These are phyloP conservation scores for Pichia thaimueangensis DNA, from an alignment of 805 yeast species.

Conservation along the genomic window DNA sequence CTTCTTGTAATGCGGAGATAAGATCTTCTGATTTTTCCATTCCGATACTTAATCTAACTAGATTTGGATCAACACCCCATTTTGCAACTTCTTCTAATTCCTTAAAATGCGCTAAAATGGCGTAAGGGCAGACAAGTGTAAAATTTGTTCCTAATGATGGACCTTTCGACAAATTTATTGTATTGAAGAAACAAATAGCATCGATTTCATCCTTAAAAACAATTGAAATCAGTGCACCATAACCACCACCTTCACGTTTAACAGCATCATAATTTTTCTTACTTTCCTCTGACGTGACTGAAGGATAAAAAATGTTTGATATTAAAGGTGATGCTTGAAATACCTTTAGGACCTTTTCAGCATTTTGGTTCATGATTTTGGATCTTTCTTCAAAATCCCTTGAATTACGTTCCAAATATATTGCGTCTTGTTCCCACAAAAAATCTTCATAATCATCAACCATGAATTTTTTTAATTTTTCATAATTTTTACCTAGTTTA, in stretches of 20 bases:
- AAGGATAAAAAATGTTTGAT: conserved; percentile 68
- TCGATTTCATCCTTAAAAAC: conserved; percentile 57
- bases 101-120: conserved; percentile 76
- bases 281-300: conserved; percentile 36
- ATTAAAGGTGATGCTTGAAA: conserved; percentile 48
- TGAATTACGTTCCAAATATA: conserved; percentile 85
- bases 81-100: conserved; percentile 73
- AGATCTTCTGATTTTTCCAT: conserved; percentile 65
- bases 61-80: conserved; percentile 76
- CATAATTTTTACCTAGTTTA: conserved; percentile 49
- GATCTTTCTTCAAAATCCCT: conserved; percentile 76
- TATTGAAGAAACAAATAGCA: conserved; percentile 71
- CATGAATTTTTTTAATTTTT: conserved; percentile 43
- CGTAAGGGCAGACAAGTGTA: conserved; percentile 84
- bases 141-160: conserved; percentile 90
- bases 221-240: conserved; percentile 80
- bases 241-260: conserved; percentile 69
- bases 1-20: conserved; percentile 41
- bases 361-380: conserved; percentile 46
- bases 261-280: conserved; percentile 63
- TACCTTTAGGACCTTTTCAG: conserved; percentile 48
- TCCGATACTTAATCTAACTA: conserved; percentile 81
- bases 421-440: conserved; percentile 92
- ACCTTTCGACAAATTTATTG: conserved; percentile 68
- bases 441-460: conserved; percentile 58